Percentiles rank a stretch among this genome's conserved stretches.
phyloP scores from a whole-genome alignment of 2,329 filamentous ascomycete genomes.

The Rhinocladiella mackenziei region DNA sequence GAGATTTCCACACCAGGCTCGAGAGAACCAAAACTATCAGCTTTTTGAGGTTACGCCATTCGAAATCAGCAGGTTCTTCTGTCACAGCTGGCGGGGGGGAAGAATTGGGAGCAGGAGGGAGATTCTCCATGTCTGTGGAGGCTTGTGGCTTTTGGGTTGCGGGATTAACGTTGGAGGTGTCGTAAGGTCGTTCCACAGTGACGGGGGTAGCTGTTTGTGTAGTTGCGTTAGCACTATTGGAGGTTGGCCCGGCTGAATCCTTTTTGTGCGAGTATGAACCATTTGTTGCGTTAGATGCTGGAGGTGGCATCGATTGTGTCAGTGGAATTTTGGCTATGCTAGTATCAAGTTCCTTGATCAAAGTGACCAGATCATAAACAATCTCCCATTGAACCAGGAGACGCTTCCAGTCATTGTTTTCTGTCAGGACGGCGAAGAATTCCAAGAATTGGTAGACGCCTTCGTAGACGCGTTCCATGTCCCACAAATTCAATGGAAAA shows the following conservation, averaged over 20 bases:
- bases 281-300: conserved; percentile 2
- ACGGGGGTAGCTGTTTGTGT: conserved; percentile 40
- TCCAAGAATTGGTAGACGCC: conserved; percentile 91
- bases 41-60: conserved; percentile 83
- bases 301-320: conserved; percentile 21
- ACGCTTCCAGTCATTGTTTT: conserved; percentile 75
- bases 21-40: conserved; percentile 87
- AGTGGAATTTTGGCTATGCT: conserved; percentile 74
- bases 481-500: conserved; percentile 92
- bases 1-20: conserved; percentile 80
- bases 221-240: conserved; percentile 9
- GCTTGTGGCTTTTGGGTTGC: conserved; percentile 3
- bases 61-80: conserved; percentile 62
- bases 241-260: too few relatives aligned
- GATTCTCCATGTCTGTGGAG: conserved; percentile 10
- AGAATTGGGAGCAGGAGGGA: conserved; percentile 38
- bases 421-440: conserved; percentile 84
- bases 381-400: conserved; percentile 90
- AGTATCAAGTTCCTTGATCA: conserved; percentile 81
- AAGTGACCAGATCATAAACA: conserved; percentile 78
- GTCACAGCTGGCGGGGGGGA: conserved; percentile 47
- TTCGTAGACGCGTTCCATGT: conserved; percentile 95
- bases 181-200: conserved; percentile 64
- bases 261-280: too few relatives aligned
- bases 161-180: conserved; percentile 30